Conservation (phyloP, 139 green algal genomes). For the Coelastrella sp. region DNA sequence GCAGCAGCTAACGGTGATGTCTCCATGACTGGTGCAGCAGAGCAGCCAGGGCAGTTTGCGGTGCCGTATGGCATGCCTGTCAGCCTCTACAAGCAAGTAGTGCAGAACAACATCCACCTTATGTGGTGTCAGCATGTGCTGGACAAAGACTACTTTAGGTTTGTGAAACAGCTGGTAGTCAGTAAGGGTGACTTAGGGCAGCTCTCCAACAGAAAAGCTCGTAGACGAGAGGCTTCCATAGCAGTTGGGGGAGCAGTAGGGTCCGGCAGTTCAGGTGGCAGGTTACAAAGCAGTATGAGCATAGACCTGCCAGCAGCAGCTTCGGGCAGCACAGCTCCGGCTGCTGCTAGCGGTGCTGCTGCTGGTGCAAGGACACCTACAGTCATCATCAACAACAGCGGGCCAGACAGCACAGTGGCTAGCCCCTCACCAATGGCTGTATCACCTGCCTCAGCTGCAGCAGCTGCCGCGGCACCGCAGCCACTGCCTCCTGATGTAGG, state of each 20-base stretch:
- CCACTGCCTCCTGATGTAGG: neutral
- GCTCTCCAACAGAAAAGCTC: constrained; percentile 48
- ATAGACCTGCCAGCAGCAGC: constrained; percentile 8
- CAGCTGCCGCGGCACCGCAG: neutral
- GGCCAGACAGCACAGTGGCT: neutral
- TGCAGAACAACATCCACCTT: constrained; percentile 61
- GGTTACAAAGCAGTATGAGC: constrained; percentile 37
- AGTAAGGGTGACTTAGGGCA: constrained; percentile 50
- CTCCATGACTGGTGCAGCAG: constrained; percentile 1
- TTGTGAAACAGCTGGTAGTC: constrained; percentile 65
- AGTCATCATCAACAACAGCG: neutral
- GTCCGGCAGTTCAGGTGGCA: constrained; percentile 18
- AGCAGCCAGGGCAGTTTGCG: neutral
- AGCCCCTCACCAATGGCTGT: neutral
- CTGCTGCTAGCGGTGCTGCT: neutral
- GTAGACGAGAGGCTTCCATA: constrained; percentile 36
- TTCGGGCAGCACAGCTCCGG: neutral
- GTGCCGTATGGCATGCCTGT: constrained; percentile 63
- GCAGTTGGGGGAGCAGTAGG: neutral
- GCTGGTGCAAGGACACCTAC: neutral
- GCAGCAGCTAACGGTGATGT: neutral
- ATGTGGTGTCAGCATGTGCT: constrained; percentile 65
- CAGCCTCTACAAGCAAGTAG: constrained; percentile 50
- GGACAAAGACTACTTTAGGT: constrained; percentile 68
- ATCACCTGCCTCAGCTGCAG: constrained; percentile 9